These are phyloP conservation scores for Umbelopsis sp. DNA, from an alignment of 371 early-diverging fungal genomes.

Conservation along the genomic window DNA sequence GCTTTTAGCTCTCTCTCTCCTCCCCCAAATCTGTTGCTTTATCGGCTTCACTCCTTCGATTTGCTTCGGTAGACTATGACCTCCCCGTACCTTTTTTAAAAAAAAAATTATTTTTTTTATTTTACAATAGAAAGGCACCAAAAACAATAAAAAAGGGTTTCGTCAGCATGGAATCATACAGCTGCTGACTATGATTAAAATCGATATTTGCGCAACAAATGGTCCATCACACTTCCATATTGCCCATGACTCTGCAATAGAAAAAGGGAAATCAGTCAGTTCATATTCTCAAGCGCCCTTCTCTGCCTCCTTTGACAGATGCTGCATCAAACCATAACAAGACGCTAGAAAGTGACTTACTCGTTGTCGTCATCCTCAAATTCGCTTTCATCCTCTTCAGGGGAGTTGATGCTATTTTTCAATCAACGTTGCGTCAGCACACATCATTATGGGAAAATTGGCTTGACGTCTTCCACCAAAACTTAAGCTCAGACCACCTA, in stretches of 20 bases:
- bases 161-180: not conserved
- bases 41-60: not conserved
- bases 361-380: slow-evolving; percentile 31
- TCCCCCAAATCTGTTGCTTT: not conserved
- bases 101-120: not conserved
- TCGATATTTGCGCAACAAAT: not conserved
- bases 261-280: not conserved
- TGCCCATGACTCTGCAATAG: slow-evolving; percentile 35
- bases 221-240: slow-evolving; percentile 37
- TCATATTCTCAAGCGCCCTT: not conserved
- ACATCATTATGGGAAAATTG: not conserved
- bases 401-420: slow-evolving; percentile 39
- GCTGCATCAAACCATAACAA: not conserved
- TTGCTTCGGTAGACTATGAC: not conserved
- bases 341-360: slow-evolving; percentile 4
- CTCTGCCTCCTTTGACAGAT: not conserved
- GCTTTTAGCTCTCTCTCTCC: not conserved
- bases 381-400: slow-evolving; percentile 34
- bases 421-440: not conserved
- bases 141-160: not conserved
- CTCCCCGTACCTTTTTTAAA: not conserved
- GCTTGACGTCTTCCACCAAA: too few species aligned
- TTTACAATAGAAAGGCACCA: not conserved
- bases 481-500: too few species aligned
- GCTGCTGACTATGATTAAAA: not conserved